phyloP scores from a whole-genome alignment of 768 basidiomycete species.

The Mycena rebaudengoi region DNA sequence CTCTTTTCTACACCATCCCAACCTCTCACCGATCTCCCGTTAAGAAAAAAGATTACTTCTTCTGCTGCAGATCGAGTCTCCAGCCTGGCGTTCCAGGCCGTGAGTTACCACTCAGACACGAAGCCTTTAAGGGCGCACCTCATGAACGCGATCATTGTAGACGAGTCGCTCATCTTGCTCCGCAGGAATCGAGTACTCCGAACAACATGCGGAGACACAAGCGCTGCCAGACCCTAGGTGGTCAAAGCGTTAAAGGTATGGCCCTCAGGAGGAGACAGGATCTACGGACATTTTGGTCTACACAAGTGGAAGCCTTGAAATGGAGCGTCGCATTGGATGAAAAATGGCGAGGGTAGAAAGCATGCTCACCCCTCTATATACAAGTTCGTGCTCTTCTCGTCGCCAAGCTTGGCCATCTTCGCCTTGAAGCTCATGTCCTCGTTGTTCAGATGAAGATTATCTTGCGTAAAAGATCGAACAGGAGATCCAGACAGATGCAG shows the following conservation, averaged over 20 bases:
- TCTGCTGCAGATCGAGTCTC: constrained; percentile 60
- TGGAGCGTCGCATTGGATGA: background rate
- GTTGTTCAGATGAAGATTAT: background rate
- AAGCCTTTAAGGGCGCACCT: constrained; percentile 44
- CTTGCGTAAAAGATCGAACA: too few relatives aligned
- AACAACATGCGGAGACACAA: constrained; percentile 57
- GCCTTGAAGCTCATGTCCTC: constrained; percentile 50
- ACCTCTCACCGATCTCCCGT: constrained; percentile 63
- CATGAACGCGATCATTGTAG: constrained; percentile 66
- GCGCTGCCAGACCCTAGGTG: constrained; percentile 49
- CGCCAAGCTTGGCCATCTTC: constrained; percentile 62
- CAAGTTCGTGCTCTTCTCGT: constrained; percentile 56
- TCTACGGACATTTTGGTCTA: constrained; percentile 57
- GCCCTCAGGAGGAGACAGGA: background rate
- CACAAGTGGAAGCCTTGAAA: constrained; percentile 52
- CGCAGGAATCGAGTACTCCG: constrained; percentile 65
- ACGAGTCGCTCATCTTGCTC: constrained; percentile 60
- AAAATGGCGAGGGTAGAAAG: constrained; percentile 9
- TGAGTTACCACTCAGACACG: background rate
- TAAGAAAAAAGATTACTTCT: constrained; percentile 60
- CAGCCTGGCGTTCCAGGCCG: constrained; percentile 41
- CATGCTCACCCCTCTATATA: constrained; percentile 65
- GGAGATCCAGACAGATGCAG: too few relatives aligned
- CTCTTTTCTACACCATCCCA: constrained; percentile 60
- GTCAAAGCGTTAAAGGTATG: background rate